phyloP scores from a whole-genome alignment of 2,329 filamentous ascomycete species.

The Sclerotinia glacialis region DNA sequence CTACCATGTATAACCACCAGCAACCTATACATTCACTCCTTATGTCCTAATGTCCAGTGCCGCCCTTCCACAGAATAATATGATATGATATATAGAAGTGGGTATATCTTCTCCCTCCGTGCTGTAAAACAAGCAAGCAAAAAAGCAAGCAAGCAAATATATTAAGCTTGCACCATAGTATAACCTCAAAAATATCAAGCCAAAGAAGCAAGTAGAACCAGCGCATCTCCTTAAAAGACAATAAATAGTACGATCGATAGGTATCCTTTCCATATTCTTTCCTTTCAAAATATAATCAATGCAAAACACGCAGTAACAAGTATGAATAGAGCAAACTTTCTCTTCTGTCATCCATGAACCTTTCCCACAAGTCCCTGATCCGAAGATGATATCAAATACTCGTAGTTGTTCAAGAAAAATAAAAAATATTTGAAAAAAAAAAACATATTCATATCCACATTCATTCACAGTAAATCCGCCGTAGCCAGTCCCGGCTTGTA shows the following conservation, averaged over 20 bases:
- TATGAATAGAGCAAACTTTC: constrained; percentile 13
- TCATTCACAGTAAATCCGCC: constrained; percentile 10
- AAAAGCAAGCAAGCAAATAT: not conserved
- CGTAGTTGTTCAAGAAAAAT: constrained; percentile 11
- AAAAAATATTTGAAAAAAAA: not conserved
- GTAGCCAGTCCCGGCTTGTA: constrained; percentile 15
- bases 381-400: not conserved
- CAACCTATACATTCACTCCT: not conserved
- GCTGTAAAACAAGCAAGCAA: not conserved
- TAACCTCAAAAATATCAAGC: constrained; percentile 7
- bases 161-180: constrained; percentile 14
- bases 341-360: not conserved
- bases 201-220: constrained; percentile 21
- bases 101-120: not conserved
- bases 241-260: constrained; percentile 18
- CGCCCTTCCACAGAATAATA: constrained; percentile 1
- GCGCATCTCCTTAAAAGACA: constrained; percentile 17
- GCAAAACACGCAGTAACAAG: constrained; percentile 15
- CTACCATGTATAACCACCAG: constrained; percentile 9
- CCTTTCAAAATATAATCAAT: constrained; percentile 6
- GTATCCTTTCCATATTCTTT: constrained; percentile 19
- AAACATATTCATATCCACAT: not conserved
- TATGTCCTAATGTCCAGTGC: not conserved
- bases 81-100: constrained; percentile 7
- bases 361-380: not conserved